phyloP scores from a whole-genome alignment of 306 rosid species.

The Prunus davidiana region DNA sequence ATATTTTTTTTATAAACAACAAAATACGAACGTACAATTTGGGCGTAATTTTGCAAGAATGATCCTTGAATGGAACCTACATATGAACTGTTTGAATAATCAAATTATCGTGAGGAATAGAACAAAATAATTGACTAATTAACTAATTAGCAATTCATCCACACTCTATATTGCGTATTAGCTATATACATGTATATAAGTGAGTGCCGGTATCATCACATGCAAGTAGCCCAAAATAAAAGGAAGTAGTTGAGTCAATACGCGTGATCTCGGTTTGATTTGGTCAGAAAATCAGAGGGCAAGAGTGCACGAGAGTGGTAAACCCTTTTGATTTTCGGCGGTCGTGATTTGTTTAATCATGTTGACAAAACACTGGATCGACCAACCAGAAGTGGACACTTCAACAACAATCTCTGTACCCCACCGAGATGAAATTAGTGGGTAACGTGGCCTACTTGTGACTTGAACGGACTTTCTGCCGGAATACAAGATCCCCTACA shows the following conservation, averaged over 20 bases:
- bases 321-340: not conserved
- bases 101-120: no score
- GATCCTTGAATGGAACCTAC: no score
- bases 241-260: not conserved
- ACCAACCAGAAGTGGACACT: conserved; percentile 6
- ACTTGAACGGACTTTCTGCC: conserved; percentile 44
- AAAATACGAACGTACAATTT: no score
- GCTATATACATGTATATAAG: not conserved
- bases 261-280: conserved; percentile 6
- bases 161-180: no score
- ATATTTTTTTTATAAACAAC: no score
- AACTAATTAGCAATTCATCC: no score
- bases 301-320: not conserved
- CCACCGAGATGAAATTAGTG: not conserved
- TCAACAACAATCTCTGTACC: conserved; percentile 1
- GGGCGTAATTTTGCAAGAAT: no score
- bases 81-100: no score
- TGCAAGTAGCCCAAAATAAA: not conserved
- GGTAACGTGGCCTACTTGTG: conserved; percentile 26
- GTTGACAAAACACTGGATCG: not conserved
- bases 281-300: not conserved
- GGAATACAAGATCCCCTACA: conserved; percentile 33
- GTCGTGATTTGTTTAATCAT: conserved; percentile 1
- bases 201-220: not conserved
- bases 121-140: no score